phyloP scores from a whole-genome alignment of 2,329 filamentous ascomycete genomes.

The Aureobasidium sp. region DNA sequence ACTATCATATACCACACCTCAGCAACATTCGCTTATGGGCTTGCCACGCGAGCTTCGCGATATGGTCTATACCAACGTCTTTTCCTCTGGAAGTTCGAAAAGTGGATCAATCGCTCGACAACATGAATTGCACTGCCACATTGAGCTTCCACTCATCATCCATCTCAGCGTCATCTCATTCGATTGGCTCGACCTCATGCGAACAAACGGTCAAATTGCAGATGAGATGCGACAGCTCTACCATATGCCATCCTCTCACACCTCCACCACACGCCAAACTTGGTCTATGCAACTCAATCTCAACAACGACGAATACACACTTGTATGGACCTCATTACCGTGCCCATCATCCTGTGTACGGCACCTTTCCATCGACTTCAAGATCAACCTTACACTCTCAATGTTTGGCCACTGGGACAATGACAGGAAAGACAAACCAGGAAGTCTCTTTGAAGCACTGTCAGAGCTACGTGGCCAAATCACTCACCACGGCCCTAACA shows the following conservation, averaged over 20 bases:
- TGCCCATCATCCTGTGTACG: not conserved
- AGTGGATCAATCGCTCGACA: not conserved
- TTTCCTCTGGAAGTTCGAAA: not conserved
- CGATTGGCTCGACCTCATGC: conserved; percentile 1
- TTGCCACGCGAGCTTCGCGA: conserved; percentile 1
- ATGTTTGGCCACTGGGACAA: conserved; percentile 6
- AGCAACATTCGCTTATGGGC: not conserved
- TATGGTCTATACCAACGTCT: not conserved
- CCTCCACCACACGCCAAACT: not conserved
- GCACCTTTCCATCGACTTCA: not conserved
- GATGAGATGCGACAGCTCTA: conserved; percentile 7
- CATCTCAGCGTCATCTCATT: not conserved
- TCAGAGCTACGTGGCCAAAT: not conserved
- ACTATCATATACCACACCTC: not conserved
- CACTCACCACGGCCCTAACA: not conserved
- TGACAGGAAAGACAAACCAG: not conserved
- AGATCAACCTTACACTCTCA: not conserved
- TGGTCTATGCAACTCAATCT: not conserved
- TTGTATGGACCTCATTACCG: not conserved
- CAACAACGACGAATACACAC: not conserved
- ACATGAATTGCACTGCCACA: not conserved
- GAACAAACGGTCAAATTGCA: not conserved
- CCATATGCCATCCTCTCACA: not conserved
- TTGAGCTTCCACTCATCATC: not conserved
- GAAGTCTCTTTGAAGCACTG: not conserved